Percentiles rank a stretch among this genome's conserved stretches.
Evolutionary conservation across 1,284 basidiomycete species (phyloP).

Genomic region (Cutaneotrichosporon daszewskae): DNA sequence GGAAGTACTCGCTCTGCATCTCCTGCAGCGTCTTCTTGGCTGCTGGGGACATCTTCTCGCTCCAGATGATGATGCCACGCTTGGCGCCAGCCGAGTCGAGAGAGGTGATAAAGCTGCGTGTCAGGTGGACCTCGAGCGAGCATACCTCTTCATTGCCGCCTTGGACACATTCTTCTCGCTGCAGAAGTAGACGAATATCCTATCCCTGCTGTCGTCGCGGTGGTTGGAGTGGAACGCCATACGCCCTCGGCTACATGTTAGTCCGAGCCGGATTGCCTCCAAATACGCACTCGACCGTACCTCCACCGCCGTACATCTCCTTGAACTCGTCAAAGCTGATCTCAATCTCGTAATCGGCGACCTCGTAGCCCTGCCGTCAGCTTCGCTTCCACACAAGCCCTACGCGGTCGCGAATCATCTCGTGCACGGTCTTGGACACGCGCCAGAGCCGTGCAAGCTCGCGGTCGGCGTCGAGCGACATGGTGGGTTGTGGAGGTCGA

Average conservation of each 20-base stretch:
- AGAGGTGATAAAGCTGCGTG: constrained; percentile 70
- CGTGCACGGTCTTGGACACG: constrained; percentile 93
- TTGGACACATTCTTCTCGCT: constrained; percentile 89
- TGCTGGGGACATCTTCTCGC: constrained; percentile 91
- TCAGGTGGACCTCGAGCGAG: constrained; percentile 16
- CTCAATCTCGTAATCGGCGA: constrained; percentile 48
- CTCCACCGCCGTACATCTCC: constrained; percentile 33
- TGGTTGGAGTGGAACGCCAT: constrained; percentile 83
- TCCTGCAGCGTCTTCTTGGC: constrained; percentile 92
- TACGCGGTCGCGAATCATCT: constrained; percentile 83
- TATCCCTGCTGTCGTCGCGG: constrained; percentile 61
- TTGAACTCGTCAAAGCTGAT: constrained; percentile 47
- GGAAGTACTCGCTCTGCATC: constrained; percentile 75
- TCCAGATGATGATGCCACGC: constrained; percentile 91
- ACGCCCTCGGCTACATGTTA: constrained; percentile 63
- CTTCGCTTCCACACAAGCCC: constrained; percentile 17
- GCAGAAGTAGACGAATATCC: constrained; percentile 92
- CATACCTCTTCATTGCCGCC: constrained; percentile 91
- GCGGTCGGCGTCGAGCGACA: constrained; percentile 38
- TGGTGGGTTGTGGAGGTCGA: constrained; percentile 7
- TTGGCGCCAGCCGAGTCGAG: constrained; percentile 85
- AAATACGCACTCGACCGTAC: constrained; percentile 37
- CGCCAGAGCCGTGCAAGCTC: constrained; percentile 69
- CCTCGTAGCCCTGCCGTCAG: constrained; percentile 40
- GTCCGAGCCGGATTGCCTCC: background rate